Base-by-base conservation (phyloP, 768 basidiomycete species). In the Tremella fuciformis region DNA sequence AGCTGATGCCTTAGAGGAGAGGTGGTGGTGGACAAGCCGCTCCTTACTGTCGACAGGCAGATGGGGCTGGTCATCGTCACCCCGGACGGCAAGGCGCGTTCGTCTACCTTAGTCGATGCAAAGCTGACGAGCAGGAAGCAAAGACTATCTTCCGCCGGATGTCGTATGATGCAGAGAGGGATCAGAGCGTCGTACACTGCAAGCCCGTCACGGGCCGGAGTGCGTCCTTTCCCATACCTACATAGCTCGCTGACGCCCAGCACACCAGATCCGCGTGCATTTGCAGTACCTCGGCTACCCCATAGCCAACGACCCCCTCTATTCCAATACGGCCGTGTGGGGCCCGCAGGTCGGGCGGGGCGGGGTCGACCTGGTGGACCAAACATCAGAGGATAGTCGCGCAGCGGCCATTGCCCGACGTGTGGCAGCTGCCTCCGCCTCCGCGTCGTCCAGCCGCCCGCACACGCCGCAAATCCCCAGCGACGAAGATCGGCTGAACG, bases 1-100 rank as follows among this genome's bases (percentile, higher is more conserved):
- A 38, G 42, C 53, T 41, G 6, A 53, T 18, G 13, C 3, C 57
- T n/a, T n/a, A 93, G 92, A 41, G 86, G 83, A 53, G 88, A 92
- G 70, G 78, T 90, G n/a, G 76, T 82, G 0, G 91, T 91, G 60
- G 89, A 93, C 60, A 81, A 91, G 70, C 89, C 91, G 1, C 78
- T 99, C 7, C 77, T 99, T 57, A 92, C 91, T 0, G 85, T 97
- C 1, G 96, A 99, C 77, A 83, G 92, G 52, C 93, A 97, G 73
- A 92, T 97, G 86, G 96, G 96, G 2, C 78, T 99, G 47, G 97
- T 97, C 60, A 87, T 98, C 52, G 89, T 97, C 15, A 91, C 96
- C 71, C 91, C 93, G 0, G 86, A 93, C 57, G 96, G 96, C 42
- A 92, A 97, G 82, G 91, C 90, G 68, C 38, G 69, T 62, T 18